These are phyloP conservation scores for Suillus placidus DNA, from an alignment of 768 basidiomycete species.

Conservation along the genomic window DNA sequence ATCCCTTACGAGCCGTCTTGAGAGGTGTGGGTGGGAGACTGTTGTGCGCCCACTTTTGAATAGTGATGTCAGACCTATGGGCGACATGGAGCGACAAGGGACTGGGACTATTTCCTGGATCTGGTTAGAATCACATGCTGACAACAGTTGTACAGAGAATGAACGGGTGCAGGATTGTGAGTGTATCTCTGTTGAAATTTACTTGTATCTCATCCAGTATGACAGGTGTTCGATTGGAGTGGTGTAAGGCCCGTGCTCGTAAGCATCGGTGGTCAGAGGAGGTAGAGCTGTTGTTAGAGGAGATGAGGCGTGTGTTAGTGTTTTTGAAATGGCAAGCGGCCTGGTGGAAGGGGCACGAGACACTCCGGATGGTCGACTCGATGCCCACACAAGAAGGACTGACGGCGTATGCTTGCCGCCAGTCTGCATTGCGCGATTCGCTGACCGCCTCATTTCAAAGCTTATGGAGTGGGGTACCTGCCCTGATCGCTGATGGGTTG, in stretches of 20 bases:
- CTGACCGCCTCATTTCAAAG: background rate
- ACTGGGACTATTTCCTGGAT: background rate
- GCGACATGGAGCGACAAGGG: background rate
- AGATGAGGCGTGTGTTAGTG: background rate
- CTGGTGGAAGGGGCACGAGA: background rate
- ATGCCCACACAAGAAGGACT: background rate
- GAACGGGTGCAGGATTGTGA: background rate
- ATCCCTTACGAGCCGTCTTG: background rate
- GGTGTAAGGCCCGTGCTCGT: background rate
- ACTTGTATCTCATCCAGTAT: background rate
- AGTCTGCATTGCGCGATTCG: background rate
- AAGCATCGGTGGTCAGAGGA: background rate
- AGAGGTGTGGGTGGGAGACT: background rate
- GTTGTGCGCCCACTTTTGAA: background rate
- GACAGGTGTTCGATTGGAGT: slow-evolving; percentile 1
- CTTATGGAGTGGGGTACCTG: background rate
- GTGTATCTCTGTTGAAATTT: background rate
- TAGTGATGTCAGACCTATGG: background rate
- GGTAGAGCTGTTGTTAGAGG: background rate
- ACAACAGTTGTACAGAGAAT: background rate
- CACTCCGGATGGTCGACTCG: background rate
- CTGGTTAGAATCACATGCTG: background rate
- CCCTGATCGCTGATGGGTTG: background rate
- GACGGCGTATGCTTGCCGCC: background rate
- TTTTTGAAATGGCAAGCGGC: background rate